Base-by-base conservation (phyloP, 2,329 filamentous ascomycete species). In the Sarocladium oryzae region DNA sequence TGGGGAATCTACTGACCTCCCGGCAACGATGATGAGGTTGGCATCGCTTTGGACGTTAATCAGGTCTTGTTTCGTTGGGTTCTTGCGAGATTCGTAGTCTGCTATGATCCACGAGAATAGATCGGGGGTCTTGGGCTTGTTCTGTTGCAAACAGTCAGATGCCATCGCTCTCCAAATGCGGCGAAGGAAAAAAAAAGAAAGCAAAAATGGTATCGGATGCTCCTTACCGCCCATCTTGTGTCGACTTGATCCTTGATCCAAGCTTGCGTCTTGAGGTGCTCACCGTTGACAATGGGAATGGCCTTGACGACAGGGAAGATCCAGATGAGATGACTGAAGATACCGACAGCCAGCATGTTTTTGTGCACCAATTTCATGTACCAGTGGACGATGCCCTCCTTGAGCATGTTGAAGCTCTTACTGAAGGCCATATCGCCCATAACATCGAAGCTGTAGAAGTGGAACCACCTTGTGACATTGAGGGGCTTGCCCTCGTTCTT, bases 381-480 rank as follows among this genome's bases (percentile, higher is more conserved):
- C 33, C 58, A 54, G 36, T 59, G 55, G 24, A 60, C 57, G 13
- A 56, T 49, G 1, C 58, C 60, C 3, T 56, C 32, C 45, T 56
- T 56, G 28, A 71, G 59, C 63, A 69, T 65, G 15, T 64, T 53
- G 35, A 70, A 71, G 11, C 62, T 57, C 36, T 63, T 60, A 2
- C 62, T 63, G 23, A 70, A 69, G 4, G 66, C 66, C 23, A 71
- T 56, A 49, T 71, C 65, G 3, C 66, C 68, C 66, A 71, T 71
- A 4, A 69, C 61, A 43, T 69, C 68, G 40, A 70, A 69, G 20
- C 61, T 62, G 33, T 63, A 69, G 18, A 65, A 67, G 50, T 63
- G 65, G 52, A 66, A 64, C 61, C 63, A 66, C 10, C 57, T 55
- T 2, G 64, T 56, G 5, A 60, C 58, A 35, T 71, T 57, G 4